Evolutionary conservation across 2,329 filamentous ascomycete species (phyloP).

Genomic region (Polytolypa hystricis): DNA sequence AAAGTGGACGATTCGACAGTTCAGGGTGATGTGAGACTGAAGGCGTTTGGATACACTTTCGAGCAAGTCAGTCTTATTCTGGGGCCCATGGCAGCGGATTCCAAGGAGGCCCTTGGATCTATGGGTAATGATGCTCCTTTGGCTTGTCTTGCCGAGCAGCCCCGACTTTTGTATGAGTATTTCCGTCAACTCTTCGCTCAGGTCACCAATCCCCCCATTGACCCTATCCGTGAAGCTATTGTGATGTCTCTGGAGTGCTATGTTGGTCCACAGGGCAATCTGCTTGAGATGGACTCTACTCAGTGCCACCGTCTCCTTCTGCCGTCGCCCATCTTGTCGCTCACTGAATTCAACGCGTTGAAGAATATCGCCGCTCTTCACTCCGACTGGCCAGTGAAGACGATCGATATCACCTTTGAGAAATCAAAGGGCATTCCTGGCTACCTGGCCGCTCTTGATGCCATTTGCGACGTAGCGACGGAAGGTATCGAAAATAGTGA

Average conservation of each 20-base stretch:
- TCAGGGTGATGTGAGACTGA: slow-evolving; percentile 73
- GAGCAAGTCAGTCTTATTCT: slow-evolving; percentile 89
- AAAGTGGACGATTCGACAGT: slow-evolving; percentile 59
- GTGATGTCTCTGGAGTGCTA: slow-evolving; percentile 98
- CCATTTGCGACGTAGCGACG: slow-evolving; percentile 75
- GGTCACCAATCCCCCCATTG: slow-evolving; percentile 95
- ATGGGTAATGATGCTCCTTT: slow-evolving; percentile 97
- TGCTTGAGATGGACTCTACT: slow-evolving; percentile 82
- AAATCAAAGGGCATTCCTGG: slow-evolving; percentile 73
- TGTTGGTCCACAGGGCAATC: slow-evolving; percentile 87
- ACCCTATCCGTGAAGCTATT: slow-evolving; percentile 91
- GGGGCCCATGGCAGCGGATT: slow-evolving; percentile 91
- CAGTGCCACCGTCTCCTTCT: slow-evolving; percentile 80
- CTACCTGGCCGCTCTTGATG: slow-evolving; percentile 77
- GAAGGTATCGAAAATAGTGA: slow-evolving; percentile 73
- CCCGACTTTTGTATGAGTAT: slow-evolving; percentile 85
- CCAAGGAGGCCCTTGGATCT: slow-evolving; percentile 91
- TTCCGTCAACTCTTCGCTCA: slow-evolving; percentile 97
- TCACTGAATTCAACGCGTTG: slow-evolving; percentile 81
- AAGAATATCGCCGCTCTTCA: slow-evolving; percentile 64
- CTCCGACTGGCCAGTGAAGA: slow-evolving; percentile 74
- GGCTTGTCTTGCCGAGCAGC: slow-evolving; percentile 80
- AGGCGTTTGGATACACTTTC: slow-evolving; percentile 86
- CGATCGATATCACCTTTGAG: slow-evolving; percentile 86
- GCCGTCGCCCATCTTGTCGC: slow-evolving; percentile 77